These are phyloP conservation scores for Fusarium azukiicola DNA, from an alignment of 2,329 filamentous ascomycete species.

Conservation along the genomic window DNA sequence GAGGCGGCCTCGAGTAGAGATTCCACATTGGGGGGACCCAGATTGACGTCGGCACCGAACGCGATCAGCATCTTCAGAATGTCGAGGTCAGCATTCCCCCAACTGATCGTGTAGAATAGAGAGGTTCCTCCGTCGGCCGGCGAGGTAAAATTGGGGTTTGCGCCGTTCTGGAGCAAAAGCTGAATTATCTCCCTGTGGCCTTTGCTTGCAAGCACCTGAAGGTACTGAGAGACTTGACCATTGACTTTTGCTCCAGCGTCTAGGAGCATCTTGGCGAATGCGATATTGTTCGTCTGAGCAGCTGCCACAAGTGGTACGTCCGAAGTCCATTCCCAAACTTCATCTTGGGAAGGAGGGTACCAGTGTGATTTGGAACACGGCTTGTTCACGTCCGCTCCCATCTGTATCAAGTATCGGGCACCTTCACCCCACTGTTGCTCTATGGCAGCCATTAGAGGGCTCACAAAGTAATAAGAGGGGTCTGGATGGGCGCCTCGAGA, in stretches of 20 bases:
- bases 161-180: neutral
- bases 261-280: neutral
- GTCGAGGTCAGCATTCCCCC: neutral
- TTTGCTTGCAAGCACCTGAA: neutral
- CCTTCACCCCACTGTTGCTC: neutral
- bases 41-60: neutral
- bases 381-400: slow-evolving; percentile 6
- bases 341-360: neutral
- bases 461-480: neutral
- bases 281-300: neutral
- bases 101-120: neutral
- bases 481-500: neutral
- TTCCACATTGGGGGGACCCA: too few species aligned
- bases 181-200: neutral
- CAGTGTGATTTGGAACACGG: neutral
- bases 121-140: too few species aligned
- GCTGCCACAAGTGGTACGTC: neutral
- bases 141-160: neutral
- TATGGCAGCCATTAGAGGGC: neutral
- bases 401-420: neutral
- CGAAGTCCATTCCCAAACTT: neutral
- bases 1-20: neutral
- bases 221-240: neutral
- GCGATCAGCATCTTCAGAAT: neutral
- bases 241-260: neutral